phyloP scores from a whole-genome alignment of 352 stramenopile species.

The Globisporangium uncinulatum region DNA sequence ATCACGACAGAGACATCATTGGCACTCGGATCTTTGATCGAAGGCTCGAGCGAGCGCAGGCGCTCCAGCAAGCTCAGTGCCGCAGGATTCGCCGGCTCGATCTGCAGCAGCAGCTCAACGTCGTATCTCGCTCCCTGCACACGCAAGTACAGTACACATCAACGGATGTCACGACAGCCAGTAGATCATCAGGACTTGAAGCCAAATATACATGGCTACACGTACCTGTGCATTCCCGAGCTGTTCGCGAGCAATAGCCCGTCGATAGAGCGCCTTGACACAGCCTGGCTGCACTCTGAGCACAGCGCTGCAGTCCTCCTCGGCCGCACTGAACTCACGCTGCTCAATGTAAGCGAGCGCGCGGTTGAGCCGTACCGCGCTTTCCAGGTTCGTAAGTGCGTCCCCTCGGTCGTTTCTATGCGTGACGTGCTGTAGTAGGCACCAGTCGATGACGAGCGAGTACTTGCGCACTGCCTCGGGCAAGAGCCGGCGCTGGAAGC shows the following conservation, averaged over 20 bases:
- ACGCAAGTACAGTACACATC: neutral
- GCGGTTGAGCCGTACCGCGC: conserved; percentile 59
- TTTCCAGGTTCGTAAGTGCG: conserved; percentile 23
- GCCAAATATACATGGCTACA: neutral
- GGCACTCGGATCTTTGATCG: neutral
- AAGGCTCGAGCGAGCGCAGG: neutral
- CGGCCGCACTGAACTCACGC: conserved; percentile 15
- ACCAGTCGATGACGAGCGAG: conserved; percentile 23
- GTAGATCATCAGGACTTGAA: neutral
- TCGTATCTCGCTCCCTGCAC: conserved; percentile 31
- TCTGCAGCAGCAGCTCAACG: conserved; percentile 14
- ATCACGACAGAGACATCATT: neutral
- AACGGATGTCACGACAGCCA: neutral
- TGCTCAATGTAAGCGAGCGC: conserved; percentile 50
- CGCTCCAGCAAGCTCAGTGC: conserved; percentile 3
- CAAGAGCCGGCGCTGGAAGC: conserved; percentile 44
- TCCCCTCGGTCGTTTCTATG: neutral
- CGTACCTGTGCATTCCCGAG: conserved; percentile 54
- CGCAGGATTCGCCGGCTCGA: conserved; percentile 42
- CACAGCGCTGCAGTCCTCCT: conserved; percentile 69
- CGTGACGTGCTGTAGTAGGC: neutral
- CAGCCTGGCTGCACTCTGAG: conserved; percentile 58
- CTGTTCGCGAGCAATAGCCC: conserved; percentile 66
- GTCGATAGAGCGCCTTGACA: conserved; percentile 89
- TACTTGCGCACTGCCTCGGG: conserved; percentile 46